phyloP scores from a whole-genome alignment of 2,329 filamentous ascomycete genomes.

The Penicillium verrucosum region DNA sequence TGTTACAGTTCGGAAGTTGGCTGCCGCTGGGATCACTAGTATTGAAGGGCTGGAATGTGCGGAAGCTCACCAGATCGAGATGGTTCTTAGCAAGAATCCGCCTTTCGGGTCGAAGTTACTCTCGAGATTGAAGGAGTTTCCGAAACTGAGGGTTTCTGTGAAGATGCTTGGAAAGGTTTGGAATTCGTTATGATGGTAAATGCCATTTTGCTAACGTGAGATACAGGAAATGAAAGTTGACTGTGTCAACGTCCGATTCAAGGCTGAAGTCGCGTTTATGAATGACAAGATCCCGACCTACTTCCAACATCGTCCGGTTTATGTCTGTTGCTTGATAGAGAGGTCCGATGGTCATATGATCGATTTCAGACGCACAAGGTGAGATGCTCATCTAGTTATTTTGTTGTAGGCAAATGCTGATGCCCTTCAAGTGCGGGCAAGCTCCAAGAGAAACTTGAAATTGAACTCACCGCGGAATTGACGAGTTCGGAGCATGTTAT shows the following conservation, averaged over 20 bases:
- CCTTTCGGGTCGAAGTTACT: constrained; percentile 74
- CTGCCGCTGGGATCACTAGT: constrained; percentile 65
- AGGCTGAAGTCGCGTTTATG: constrained; percentile 65
- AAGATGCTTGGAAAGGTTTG: constrained; percentile 49
- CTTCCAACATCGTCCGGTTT: constrained; percentile 65
- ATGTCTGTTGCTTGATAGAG: constrained; percentile 71
- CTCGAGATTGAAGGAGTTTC: constrained; percentile 66
- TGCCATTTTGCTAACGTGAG: constrained; percentile 10
- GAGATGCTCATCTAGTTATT: constrained; percentile 7
- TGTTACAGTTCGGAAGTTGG: constrained; percentile 71
- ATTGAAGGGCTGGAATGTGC: constrained; percentile 67
- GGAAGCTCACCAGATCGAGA: constrained; percentile 72
- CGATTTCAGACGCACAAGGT: constrained; percentile 65
- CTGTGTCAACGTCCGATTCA: constrained; percentile 59
- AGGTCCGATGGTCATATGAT: constrained; percentile 65
- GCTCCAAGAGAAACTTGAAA: constrained; percentile 59
- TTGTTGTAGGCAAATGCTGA: constrained; percentile 18
- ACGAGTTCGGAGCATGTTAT: constrained; percentile 56
- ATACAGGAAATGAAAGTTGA: constrained; percentile 33
- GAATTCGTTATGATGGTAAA: constrained; percentile 27
- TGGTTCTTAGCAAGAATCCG: constrained; percentile 71
- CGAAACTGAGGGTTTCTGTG: constrained; percentile 58
- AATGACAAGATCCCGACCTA: constrained; percentile 61
- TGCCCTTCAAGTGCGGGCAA: constrained; percentile 55
- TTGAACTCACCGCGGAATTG: constrained; percentile 59